Percentiles rank a stretch among this genome's conserved stretches.
Conservation (phyloP, 345 rosid species). For the Capsella bursapastoris region DNA sequence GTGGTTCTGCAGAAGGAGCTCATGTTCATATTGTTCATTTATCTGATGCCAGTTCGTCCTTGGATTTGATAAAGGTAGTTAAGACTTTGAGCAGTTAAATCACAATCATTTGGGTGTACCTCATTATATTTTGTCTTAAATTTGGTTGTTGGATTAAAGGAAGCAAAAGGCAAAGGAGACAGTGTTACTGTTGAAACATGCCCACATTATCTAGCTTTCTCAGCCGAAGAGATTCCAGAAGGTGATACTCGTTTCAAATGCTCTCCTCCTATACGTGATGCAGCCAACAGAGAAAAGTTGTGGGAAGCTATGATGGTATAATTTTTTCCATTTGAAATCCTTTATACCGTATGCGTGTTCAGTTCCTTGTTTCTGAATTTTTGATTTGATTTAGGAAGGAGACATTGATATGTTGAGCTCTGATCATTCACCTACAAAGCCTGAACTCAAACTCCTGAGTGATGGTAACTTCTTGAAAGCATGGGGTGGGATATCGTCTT, state of each 20-base stretch:
- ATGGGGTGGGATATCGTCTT: conserved; percentile 98
- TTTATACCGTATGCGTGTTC: conserved; percentile 8
- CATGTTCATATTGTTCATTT: conserved; percentile 96
- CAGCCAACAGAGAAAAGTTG: conserved; percentile 72
- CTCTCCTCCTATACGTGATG: conserved; percentile 88
- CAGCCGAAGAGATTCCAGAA: conserved; percentile 87
- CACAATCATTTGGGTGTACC: neutral
- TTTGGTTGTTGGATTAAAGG: conserved; percentile 46
- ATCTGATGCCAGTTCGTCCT: conserved; percentile 81
- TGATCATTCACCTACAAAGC: conserved; percentile 92
- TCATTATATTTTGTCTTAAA: neutral
- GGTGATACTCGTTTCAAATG: conserved; percentile 98
- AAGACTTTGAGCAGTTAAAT: neutral
- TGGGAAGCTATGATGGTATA: conserved; percentile 91
- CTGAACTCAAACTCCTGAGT: conserved; percentile 72
- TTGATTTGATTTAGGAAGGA: conserved; percentile 61
- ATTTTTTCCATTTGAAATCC: neutral
- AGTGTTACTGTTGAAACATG: conserved; percentile 91
- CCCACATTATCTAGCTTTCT: conserved; percentile 93
- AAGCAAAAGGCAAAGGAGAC: conserved; percentile 78
- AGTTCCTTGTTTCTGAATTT: conserved; percentile 18
- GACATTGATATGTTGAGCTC: conserved; percentile 90
- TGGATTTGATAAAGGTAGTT: conserved; percentile 77
- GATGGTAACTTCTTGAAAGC: conserved; percentile 91
- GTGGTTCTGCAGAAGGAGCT: conserved; percentile 87